Percentiles rank a stretch among this genome's conserved stretches.
These are phyloP conservation scores for Juncus effusus DNA, from an alignment of 176 grass and related monocot species.

Conservation along the genomic window DNA sequence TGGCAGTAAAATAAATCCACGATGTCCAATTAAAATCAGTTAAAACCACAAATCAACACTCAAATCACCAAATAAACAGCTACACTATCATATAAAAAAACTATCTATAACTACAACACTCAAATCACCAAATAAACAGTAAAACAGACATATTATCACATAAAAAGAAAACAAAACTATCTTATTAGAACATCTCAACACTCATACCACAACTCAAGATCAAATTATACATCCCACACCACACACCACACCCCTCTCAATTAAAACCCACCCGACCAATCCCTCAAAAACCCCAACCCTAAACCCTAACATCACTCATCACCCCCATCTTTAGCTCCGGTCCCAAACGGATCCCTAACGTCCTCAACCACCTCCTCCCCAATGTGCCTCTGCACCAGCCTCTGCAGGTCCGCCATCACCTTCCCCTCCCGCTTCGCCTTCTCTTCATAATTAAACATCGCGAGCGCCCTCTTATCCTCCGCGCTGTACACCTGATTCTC, in stretches of 20 bases:
- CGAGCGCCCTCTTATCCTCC: constrained; percentile 90
- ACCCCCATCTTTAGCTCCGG: background rate
- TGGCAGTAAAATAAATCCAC: too few species aligned
- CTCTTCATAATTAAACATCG: constrained; percentile 99
- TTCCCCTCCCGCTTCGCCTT: constrained; percentile 86
- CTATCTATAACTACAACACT: background rate
- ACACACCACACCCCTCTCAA: too few species aligned
- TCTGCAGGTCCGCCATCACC: constrained; percentile 96
- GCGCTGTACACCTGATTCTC: constrained; percentile 98
- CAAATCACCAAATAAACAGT: background rate
- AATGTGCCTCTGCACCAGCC: constrained; percentile 90
- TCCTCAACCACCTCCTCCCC: constrained; percentile 55
- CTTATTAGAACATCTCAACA: background rate
- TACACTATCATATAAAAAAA: background rate
- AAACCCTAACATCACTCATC: too few species aligned
- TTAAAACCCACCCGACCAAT: too few species aligned
- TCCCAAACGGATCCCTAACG: constrained; percentile 78
- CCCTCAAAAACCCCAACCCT: too few species aligned
- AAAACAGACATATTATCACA: background rate
- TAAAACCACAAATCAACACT: too few species aligned
- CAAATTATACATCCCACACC: too few species aligned
- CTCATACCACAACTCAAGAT: too few species aligned
- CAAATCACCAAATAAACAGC: background rate
- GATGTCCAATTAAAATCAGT: too few species aligned
- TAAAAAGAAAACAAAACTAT: background rate